Evolutionary conservation across 1,284 basidiomycete genomes (phyloP).

Genomic region (Blastosporella zonata): DNA sequence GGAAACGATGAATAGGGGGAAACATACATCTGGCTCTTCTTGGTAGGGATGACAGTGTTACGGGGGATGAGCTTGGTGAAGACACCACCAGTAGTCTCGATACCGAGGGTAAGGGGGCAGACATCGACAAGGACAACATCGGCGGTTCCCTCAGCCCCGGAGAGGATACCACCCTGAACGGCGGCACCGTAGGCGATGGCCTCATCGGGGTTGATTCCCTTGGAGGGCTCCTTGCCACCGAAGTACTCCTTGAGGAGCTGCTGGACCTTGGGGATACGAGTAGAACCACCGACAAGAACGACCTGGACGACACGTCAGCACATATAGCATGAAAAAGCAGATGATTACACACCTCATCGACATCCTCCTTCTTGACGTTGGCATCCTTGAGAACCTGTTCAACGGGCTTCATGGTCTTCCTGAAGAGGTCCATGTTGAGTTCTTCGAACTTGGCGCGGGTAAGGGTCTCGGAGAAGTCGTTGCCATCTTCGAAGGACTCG

Average conservation of each 20-base stretch:
- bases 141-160: slow-evolving; percentile 79
- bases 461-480: slow-evolving; percentile 96
- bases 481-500: slow-evolving; percentile 92
- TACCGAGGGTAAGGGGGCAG: slow-evolving; percentile 92
- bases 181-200: slow-evolving; percentile 96
- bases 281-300: slow-evolving; percentile 95
- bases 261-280: slow-evolving; percentile 98
- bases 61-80: slow-evolving; percentile 96
- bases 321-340: neutral
- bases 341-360: slow-evolving; percentile 72
- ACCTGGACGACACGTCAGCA: slow-evolving; percentile 38
- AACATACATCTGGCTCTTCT: slow-evolving; percentile 89
- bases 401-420: slow-evolving; percentile 99
- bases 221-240: slow-evolving; percentile 86
- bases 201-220: slow-evolving; percentile 95
- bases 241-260: slow-evolving; percentile 95
- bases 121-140: slow-evolving; percentile 96
- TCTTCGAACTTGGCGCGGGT: slow-evolving; percentile 99
- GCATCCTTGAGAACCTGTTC: slow-evolving; percentile 99
- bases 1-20: neutral
- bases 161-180: slow-evolving; percentile 96
- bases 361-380: slow-evolving; percentile 95
- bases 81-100: slow-evolving; percentile 98
- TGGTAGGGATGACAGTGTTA: slow-evolving; percentile 97
- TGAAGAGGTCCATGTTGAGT: slow-evolving; percentile 98